Base-by-base conservation (phyloP, 78 protist genomes). In the Dictyostelium purpureum region DNA sequence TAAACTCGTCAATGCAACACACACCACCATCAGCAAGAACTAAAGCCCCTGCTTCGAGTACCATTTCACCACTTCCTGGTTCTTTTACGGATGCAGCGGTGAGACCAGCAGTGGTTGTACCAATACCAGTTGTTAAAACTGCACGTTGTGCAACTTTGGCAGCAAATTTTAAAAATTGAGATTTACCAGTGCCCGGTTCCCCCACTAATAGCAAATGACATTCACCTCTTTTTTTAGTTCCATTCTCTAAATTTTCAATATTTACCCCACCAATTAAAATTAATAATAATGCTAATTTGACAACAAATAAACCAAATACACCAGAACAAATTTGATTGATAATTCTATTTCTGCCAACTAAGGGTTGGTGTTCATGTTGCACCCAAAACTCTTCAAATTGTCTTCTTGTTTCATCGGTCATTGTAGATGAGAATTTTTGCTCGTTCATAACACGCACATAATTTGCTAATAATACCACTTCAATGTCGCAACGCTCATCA, bases 21-120 rank as follows among this genome's bases (percentile, higher is more conserved):
- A 99, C 94, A 11, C 99, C 99, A 19, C 99, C 99, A 76, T 99
- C 99, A 0, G 99, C 99, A 21, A 99, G 43, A 14, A 99, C 99
- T 37, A 99, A 94, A 0, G 99, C 99, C 9, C 99, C 99, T 0
- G 99, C 99, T 74, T 99, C 99, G 7, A 99, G 81, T 38, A 78
- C 74, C 98, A 95, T 96, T 33, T 96, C 98, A 33, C 71, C 71
- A 43, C 96, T 92, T 28, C 91, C 94, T 7, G 75, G 63, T 38
- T 96, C 97, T 57, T 73, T 94, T 6, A 75, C 94, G 2, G 78
- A 75, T 31, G 83, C 79, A 9, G 82, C 94, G 6, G 90, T 79
- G 1, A 93, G 56, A 75, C 90, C 96, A 19, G 96, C 96, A 4
- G 92, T 37, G 0, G 95, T 88, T 28, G 94, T 79, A n/a, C 94